Evolutionary conservation across 306 rosid species (phyloP).

Genomic region (Myrica gale): DNA sequence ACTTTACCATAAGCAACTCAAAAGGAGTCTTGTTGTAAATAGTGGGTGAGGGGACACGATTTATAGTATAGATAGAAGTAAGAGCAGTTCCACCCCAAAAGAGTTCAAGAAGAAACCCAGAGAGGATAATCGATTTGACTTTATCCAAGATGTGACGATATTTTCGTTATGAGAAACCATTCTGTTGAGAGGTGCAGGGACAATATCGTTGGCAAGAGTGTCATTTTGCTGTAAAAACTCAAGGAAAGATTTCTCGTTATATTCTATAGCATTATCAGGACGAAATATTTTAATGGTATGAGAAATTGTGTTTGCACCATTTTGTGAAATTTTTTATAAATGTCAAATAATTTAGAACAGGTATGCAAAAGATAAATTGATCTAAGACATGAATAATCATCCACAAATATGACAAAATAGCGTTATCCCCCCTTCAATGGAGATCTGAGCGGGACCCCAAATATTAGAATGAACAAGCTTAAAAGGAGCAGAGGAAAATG

Average conservation of each 20-base stretch:
- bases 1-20: no score
- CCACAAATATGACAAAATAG: background rate
- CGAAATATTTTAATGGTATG: background rate
- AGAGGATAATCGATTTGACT: no score
- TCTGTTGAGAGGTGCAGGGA: background rate
- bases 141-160: background rate
- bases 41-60: background rate
- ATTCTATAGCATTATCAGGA: background rate
- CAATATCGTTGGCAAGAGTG: background rate
- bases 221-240: no score
- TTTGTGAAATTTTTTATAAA: background rate
- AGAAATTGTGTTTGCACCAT: background rate
- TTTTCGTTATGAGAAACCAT: background rate
- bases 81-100: background rate
- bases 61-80: background rate
- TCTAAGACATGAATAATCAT: background rate
- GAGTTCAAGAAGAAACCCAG: background rate
- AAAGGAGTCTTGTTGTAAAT: background rate
- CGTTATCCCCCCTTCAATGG: background rate
- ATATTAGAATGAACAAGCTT: background rate
- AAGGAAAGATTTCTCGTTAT: no score
- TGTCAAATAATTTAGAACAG: background rate
- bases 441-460: background rate
- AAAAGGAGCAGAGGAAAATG: background rate
- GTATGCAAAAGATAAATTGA: background rate